phyloP scores from a whole-genome alignment of 306 rosid genomes.

The Adenanthera pavonina region DNA sequence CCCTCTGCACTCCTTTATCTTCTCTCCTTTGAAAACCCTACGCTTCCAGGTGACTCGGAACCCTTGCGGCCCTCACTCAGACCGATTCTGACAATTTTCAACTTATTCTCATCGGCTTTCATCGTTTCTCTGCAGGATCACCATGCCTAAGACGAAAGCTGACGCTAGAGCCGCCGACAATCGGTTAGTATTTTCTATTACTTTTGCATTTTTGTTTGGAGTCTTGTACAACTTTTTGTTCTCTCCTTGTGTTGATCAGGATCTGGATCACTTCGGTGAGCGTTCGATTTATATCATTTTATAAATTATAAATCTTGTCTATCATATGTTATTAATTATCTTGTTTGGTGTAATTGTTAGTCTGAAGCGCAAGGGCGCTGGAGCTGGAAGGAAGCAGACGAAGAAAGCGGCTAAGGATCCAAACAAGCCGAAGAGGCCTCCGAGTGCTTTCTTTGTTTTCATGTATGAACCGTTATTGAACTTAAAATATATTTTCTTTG shows the following conservation, averaged over 20 bases:
- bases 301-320: too few species aligned
- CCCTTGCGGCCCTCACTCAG: conserved; percentile 37
- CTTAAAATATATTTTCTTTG: not conserved
- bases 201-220: not conserved
- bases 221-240: not conserved
- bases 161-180: conserved; percentile 53
- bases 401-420: conserved; percentile 90
- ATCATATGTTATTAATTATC: not conserved
- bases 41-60: not conserved
- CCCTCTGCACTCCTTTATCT: conserved; percentile 11
- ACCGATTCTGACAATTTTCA: conserved; percentile 13
- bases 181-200: conserved; percentile 44
- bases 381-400: conserved; percentile 58
- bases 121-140: conserved; percentile 35
- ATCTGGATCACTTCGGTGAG: conserved; percentile 29
- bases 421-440: conserved; percentile 93
- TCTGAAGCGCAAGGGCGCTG: conserved; percentile 76
- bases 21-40: conserved; percentile 18
- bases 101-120: conserved; percentile 34
- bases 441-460: conserved; percentile 94
- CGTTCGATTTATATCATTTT: not conserved
- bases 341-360: conserved; percentile 31
- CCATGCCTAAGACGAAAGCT: conserved; percentile 73
- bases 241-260: not conserved
- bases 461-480: conserved; percentile 49